Evolutionary conservation across 306 rosid genomes (phyloP).

Genomic region (Clitoria ternatea): DNA sequence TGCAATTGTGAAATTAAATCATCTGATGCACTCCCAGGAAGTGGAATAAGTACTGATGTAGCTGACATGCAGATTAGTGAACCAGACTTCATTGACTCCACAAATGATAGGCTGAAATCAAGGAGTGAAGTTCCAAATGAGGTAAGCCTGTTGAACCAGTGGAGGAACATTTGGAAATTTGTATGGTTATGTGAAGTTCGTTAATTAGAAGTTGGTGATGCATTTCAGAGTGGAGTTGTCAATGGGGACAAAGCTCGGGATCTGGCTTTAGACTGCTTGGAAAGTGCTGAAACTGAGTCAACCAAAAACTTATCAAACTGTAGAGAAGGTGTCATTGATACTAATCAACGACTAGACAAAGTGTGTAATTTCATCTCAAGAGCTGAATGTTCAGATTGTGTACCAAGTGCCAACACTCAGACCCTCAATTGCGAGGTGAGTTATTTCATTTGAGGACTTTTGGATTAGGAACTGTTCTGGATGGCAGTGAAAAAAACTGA

Average conservation of each 20-base stretch:
- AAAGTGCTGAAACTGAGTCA: conserved; percentile 33
- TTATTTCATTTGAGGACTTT: conserved; percentile 65
- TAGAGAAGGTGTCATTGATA: conserved; percentile 44
- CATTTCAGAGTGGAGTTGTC: conserved; percentile 40
- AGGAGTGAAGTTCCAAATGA: conserved; percentile 34
- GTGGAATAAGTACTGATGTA: conserved; percentile 29
- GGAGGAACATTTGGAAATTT: conserved; percentile 38
- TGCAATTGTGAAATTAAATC: conserved; percentile 39
- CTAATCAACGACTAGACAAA: conserved; percentile 43
- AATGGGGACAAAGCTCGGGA: conserved; percentile 38
- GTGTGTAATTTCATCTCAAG: conserved; percentile 37
- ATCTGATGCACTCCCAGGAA: conserved; percentile 35
- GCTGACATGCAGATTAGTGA: conserved; percentile 28
- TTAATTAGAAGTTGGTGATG: conserved; percentile 48
- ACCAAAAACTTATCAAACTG: conserved; percentile 31
- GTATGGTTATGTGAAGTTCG: conserved; percentile 41
- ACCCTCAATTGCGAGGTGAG: conserved; percentile 83
- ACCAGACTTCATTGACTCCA: conserved; percentile 28
- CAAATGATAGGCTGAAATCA: conserved; percentile 28
- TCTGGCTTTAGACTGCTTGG: conserved; percentile 37
- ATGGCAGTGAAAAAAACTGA: conserved; percentile 64
- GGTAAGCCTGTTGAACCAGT: conserved; percentile 51
- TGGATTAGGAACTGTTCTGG: conserved; percentile 59
- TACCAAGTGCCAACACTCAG: conserved; percentile 46
- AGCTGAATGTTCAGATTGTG: conserved; percentile 46